Base-by-base conservation (phyloP, 495 filamentous ascomycete genomes). In the Penicillium verhagenii region DNA sequence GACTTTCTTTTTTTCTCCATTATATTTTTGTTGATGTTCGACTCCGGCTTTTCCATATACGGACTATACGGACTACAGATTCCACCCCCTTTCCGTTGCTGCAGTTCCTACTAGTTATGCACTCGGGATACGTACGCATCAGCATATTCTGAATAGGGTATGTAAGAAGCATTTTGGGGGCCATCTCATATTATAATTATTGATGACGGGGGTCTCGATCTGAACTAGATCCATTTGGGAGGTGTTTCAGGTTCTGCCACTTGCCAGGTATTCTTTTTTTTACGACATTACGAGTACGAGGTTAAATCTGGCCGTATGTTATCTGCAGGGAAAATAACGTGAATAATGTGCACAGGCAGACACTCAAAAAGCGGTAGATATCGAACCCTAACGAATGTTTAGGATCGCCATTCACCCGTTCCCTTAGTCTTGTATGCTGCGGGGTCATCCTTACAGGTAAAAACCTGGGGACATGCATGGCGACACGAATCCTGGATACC, bases 391-490 rank as follows among this genome's bases (percentile, higher is more conserved):
- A 9, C 20, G 6, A 7, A 21, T 7, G 16, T 21, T 24, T 21
- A 16, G 11, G 42, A 45, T 45, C 21, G 21, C 42, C 42, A 16
- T 45, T 45, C 58, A 44, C 55, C 58, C 58, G 48, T 58, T 60
- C 31, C 19, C 43, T 60, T 4, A 20, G 23, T 20, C 55, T 50
- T 45, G 50, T 57, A 37, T 53, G 44, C 61, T 67, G 64, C 61
- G 64, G 64, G 64, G 64, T 67, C 33, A 60, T 65, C 54, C 61
- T 63, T 58, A 49, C 52, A 18, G 20, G n/a, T n/a, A n/a, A 37
- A 58, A 26, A 52, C 50, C 54, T 65, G 48, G 53, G 37, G 53
- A 35, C 46, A 53, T 63, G 57, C 60, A 58, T 55, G 52, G 46
- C 38, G 51, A 60, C 56, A 57, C 58, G 54, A 58, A 56, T 61